Conservation (phyloP, 179 eudicot genomes). For the Nepenthes alata region DNA sequence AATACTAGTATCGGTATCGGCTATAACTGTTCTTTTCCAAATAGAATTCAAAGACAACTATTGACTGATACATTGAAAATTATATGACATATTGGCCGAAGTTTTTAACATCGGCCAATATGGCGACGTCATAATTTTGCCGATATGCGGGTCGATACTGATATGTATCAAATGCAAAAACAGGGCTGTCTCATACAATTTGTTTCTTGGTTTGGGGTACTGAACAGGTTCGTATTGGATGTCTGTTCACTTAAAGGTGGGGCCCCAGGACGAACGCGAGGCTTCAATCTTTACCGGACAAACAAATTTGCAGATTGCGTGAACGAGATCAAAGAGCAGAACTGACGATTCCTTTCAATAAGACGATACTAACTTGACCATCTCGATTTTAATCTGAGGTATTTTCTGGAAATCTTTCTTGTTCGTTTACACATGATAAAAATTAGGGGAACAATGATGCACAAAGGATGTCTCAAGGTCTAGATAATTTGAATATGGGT, state of each 20-base stretch:
- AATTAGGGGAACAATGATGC: neutral
- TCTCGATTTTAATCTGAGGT: neutral
- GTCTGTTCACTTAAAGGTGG: slow-evolving; percentile 67
- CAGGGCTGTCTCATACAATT: neutral
- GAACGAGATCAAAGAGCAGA: slow-evolving; percentile 22
- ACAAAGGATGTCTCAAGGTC: neutral
- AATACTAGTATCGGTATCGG: neutral
- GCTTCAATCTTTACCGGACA: slow-evolving; percentile 31
- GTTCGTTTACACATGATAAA: neutral
- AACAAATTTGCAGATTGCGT: slow-evolving; percentile 15
- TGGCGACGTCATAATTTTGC: too few species aligned
- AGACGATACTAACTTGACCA: neutral
- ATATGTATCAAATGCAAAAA: neutral
- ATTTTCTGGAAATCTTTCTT: neutral
- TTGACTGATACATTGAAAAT: too few species aligned
- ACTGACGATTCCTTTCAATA: slow-evolving; percentile 9
- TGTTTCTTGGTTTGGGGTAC: neutral
- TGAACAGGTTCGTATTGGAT: slow-evolving; percentile 53
- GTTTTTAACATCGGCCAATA: too few species aligned
- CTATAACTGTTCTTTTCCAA: neutral
- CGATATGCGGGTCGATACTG: too few species aligned
- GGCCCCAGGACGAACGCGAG: slow-evolving; percentile 81
- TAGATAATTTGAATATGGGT: neutral
- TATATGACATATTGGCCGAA: too few species aligned
- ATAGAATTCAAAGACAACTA: neutral